Evolutionary conservation across 257 asterid genomes (phyloP).

Genomic region (Nicotiana noctiflora): DNA sequence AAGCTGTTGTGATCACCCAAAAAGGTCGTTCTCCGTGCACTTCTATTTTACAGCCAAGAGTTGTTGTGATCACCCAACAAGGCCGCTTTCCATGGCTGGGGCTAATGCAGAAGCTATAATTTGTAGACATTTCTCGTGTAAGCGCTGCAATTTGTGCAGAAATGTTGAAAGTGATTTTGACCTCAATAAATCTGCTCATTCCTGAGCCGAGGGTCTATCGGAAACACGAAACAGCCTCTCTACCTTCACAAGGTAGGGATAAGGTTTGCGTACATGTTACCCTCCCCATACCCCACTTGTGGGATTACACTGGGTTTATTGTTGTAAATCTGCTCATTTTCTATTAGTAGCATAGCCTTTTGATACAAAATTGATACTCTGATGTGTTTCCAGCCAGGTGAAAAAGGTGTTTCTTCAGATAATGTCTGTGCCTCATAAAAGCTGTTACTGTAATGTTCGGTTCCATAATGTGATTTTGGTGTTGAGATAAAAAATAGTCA

Average conservation of each 20-base stretch:
- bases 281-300: too few species aligned
- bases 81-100: not conserved
- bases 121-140: not conserved
- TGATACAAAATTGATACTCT: not conserved
- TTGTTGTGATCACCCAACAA: not conserved
- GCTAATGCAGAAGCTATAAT: not conserved
- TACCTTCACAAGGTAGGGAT: too few species aligned
- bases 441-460: not conserved
- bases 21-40: too few species aligned
- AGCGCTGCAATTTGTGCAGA: not conserved
- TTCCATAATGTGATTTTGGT: not conserved
- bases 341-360: not conserved
- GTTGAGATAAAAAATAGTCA: not conserved
- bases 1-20: not conserved
- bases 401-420: not conserved
- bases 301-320: too few species aligned
- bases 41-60: not conserved
- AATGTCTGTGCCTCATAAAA: not conserved
- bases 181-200: not conserved
- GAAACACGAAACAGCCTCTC: too few species aligned
- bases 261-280: too few species aligned
- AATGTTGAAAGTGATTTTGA: not conserved
- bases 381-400: not conserved
- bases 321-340: not conserved
- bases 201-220: too few species aligned